Percentiles rank a stretch among this genome's conserved stretches.
phyloP scores from a whole-genome alignment of 345 rosid genomes.

The Eucalyptus leucophloia region DNA sequence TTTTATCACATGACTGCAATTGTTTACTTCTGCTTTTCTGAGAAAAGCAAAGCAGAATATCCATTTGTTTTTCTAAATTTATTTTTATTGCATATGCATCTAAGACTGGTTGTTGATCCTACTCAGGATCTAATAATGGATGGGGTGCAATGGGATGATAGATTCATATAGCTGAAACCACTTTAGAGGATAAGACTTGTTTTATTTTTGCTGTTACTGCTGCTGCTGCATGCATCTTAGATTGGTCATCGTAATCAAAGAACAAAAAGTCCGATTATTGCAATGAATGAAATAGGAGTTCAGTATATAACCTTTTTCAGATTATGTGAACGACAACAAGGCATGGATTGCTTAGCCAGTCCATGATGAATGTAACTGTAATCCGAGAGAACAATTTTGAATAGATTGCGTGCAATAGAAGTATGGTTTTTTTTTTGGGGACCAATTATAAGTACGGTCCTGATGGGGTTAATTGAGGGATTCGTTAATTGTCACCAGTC shows the following conservation, averaged over 20 bases:
- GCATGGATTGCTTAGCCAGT: not conserved
- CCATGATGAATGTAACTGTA: not conserved
- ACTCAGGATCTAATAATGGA: not conserved
- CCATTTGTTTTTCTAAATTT: not conserved
- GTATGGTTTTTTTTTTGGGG: not conserved
- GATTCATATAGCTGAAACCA: not conserved
- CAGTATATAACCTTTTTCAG: not conserved
- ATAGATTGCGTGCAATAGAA: not conserved
- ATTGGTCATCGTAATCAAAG: not conserved
- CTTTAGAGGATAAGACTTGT: not conserved
- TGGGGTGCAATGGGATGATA: not conserved
- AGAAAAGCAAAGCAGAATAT: not conserved
- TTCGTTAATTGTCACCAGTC: not conserved
- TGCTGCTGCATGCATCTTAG: not conserved
- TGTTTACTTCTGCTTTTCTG: not conserved
- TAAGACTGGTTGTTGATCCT: not conserved
- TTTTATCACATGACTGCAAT: not conserved
- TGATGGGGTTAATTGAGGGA: not conserved
- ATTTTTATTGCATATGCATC: not conserved
- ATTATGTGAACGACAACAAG: not conserved
- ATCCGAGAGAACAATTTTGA: not conserved
- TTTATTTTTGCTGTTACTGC: not conserved
- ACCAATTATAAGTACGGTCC: not conserved
- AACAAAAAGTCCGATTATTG: not conserved
- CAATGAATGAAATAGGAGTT: not conserved